Evolutionary conservation across 176 grass and related monocot genomes (phyloP).

Genomic region (Oryza glaberrima): DNA sequence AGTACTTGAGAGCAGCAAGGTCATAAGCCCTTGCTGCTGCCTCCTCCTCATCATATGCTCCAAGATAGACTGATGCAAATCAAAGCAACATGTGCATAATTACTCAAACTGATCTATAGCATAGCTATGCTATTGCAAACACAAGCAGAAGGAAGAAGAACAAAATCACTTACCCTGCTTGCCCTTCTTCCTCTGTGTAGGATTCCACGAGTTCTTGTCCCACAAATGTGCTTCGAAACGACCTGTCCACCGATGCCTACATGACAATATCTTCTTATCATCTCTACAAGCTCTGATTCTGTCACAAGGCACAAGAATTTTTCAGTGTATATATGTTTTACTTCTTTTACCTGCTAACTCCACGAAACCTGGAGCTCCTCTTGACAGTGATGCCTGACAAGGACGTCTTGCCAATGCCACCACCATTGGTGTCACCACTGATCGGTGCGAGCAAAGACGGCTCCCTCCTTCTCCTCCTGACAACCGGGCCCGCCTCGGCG

Average conservation of each 20-base stretch:
- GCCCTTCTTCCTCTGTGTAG: slow-evolving; percentile 74
- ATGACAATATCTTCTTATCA: background rate
- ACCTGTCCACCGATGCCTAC: slow-evolving; percentile 72
- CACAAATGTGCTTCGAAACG: slow-evolving; percentile 76
- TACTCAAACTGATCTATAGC: background rate
- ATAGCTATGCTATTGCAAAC: background rate
- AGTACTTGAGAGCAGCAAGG: slow-evolving; percentile 76
- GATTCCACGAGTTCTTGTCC: slow-evolving; percentile 78
- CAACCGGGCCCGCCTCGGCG: slow-evolving; percentile 8
- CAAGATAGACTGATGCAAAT: slow-evolving; percentile 57
- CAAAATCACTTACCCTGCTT: slow-evolving; percentile 53
- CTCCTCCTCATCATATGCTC: slow-evolving; percentile 74
- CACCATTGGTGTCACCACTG: background rate
- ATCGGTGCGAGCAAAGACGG: slow-evolving; percentile 34
- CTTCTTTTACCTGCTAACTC: slow-evolving; percentile 57
- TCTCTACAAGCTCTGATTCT: too few relatives aligned
- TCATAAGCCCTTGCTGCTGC: slow-evolving; percentile 74
- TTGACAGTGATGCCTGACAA: slow-evolving; percentile 45
- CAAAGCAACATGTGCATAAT: background rate
- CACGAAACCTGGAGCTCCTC: slow-evolving; percentile 74
- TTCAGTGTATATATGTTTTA: too few relatives aligned
- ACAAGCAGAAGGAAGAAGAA: background rate
- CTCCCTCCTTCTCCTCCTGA: slow-evolving; percentile 50
- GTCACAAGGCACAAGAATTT: too few relatives aligned
- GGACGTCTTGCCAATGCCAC: slow-evolving; percentile 38